Evolutionary conservation across 169 alveolate genomes (phyloP), one percentile per base, ranked within the genome.

Genomic region (Toxoplasma gondii): DNA sequence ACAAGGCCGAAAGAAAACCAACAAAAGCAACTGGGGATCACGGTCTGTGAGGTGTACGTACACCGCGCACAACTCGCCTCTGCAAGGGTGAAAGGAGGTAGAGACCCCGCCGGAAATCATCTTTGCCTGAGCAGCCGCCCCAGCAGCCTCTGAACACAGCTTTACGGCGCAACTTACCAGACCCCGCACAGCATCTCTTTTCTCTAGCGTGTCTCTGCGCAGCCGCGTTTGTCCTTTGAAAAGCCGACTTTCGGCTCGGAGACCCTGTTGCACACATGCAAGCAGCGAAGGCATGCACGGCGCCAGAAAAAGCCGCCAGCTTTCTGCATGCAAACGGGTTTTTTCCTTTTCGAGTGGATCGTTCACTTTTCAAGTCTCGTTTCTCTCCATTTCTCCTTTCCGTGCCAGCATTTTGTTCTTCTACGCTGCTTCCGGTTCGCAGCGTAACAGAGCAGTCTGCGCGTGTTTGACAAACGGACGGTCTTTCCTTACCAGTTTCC

Each of bases 21-120:
- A 64, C 74, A 64, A 64, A 64, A 64, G 74, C 74, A 64, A 64
- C 74, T 64, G 74, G n/a, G n/a, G 74, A 64, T 64, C 74, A 27
- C 74, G 7, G 24, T 64, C 74, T 16, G 34, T 27, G 74, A 64
- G 74, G 74, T 64, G 74, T 4, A 64, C 5, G 29, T 64, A 64
- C 74, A 64, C 5, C 74, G 74, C 74, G 74, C 74, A 64, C 74
- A 7, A 31, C 24, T 64, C 74, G 74, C 74, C 74, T 64, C 74
- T 64, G 74, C 74, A 31, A 64, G 5, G 74, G n/a, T 1, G 74
- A 64, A 64, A 64, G 74, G 74, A 64, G 74, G 74, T 27, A 64
- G 74, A 64, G 34, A 16, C 74, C 74, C 34, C 74, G 24, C 24
- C 74, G n/a, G 9, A 64, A 64, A 64, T 10, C 1, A 64, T 64